Conservation (phyloP, 305 asterid species). For the Solanum hybrid region DNA sequence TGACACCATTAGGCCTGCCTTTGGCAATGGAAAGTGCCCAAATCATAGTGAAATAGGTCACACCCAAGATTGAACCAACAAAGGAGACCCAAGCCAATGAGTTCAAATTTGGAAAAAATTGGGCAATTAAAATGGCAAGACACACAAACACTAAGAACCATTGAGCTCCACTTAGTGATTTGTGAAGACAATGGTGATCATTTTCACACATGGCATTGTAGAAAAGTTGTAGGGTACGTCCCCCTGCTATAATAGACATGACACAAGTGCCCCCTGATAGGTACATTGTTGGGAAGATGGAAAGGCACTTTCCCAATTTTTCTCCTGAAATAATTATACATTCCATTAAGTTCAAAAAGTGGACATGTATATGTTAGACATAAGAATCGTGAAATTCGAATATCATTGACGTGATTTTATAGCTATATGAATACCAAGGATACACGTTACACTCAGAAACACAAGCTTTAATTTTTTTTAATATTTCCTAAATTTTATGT, state of each 20-base stretch:
- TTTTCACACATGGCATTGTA: constrained; percentile 21
- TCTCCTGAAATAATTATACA: constrained; percentile 25
- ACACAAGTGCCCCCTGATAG: constrained; percentile 53
- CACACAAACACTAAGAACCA: constrained; percentile 51
- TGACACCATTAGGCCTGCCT: constrained; percentile 11
- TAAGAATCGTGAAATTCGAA: background rate
- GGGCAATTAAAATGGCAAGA: constrained; percentile 35
- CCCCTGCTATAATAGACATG: constrained; percentile 44
- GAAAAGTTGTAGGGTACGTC: constrained; percentile 30
- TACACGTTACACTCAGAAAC: background rate
- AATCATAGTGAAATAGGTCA: constrained; percentile 24
- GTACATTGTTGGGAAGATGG: constrained; percentile 55
- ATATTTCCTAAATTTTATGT: background rate
- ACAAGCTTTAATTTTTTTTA: background rate
- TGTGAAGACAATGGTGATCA: constrained; percentile 10
- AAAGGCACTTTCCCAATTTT: constrained; percentile 40
- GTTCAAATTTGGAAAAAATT: constrained; percentile 48
- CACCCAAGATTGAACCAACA: constrained; percentile 41
- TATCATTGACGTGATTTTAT: background rate
- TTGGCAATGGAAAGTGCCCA: constrained; percentile 34
- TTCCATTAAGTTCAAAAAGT: background rate
- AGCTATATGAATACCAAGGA: background rate
- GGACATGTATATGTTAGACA: background rate
- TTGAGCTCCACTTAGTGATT: constrained; percentile 26
- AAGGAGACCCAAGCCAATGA: constrained; percentile 33